phyloP scores from a whole-genome alignment of 2,329 filamentous ascomycete species.

The Aureobasidium sp. region DNA sequence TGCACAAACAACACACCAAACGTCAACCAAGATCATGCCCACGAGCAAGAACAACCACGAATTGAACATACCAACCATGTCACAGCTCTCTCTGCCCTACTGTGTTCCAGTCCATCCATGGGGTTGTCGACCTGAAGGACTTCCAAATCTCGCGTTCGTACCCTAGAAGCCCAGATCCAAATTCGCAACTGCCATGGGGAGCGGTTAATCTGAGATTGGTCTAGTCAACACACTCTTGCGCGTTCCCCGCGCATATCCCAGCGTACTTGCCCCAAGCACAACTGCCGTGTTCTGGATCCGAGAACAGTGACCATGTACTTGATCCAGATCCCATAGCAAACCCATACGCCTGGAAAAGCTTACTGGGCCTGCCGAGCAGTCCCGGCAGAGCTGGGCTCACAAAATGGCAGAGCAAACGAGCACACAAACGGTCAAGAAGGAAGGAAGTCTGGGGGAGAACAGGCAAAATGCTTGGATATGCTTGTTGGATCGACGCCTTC shows the following conservation, averaged over 20 bases:
- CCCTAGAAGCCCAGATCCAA: background rate
- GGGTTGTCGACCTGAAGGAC: background rate
- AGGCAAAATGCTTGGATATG: background rate
- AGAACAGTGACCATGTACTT: background rate
- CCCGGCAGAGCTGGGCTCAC: background rate
- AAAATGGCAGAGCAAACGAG: background rate
- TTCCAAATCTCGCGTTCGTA: background rate
- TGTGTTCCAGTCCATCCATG: too few relatives aligned
- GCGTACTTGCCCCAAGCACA: background rate
- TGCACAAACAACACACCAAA: too few relatives aligned
- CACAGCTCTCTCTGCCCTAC: background rate
- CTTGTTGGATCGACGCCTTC: background rate
- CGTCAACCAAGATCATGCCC: too few relatives aligned
- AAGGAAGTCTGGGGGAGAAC: background rate
- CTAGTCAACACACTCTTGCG: background rate
- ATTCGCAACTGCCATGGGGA: background rate
- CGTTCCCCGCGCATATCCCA: background rate
- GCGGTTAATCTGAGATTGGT: background rate
- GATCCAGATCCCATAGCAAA: background rate
- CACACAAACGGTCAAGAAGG: background rate
- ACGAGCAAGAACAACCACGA: too few relatives aligned
- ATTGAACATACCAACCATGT: background rate
- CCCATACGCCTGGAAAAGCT: background rate
- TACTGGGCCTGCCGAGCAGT: background rate
- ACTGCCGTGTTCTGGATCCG: slow-evolving; percentile 10